Evolutionary conservation across 2,329 filamentous ascomycete genomes (phyloP).

Genomic region (Chaetomium olivaceum): DNA sequence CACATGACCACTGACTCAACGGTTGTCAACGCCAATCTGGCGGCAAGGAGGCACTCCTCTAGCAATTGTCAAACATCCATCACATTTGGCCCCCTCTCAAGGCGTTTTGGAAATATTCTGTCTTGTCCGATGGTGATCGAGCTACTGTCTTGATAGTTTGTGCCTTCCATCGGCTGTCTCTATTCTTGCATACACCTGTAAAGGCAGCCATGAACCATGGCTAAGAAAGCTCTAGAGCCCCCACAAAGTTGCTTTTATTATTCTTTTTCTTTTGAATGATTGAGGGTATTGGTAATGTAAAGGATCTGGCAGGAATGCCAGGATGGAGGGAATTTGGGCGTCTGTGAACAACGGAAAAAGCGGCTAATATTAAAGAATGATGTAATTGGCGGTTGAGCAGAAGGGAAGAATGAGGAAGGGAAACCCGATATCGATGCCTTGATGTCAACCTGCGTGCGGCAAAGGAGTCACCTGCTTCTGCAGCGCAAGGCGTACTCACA

Average conservation of each 20-base stretch:
- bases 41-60: not conserved
- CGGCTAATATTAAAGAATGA: not conserved
- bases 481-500: not conserved
- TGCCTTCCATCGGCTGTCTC: not conserved
- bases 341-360: not conserved
- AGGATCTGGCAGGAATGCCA: not conserved
- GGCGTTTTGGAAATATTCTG: not conserved
- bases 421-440: not conserved
- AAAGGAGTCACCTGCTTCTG: not conserved
- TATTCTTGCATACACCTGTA: not conserved
- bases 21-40: not conserved
- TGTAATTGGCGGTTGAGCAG: not conserved
- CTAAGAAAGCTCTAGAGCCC: not conserved
- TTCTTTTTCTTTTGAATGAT: not conserved
- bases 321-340: too few species aligned
- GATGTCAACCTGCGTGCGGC: constrained; percentile 3
- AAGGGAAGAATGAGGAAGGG: not conserved
- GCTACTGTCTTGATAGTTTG: not conserved
- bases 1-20: constrained; percentile 3
- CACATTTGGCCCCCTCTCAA: not conserved
- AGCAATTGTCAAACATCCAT: not conserved
- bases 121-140: not conserved
- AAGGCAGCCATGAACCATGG: not conserved
- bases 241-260: not conserved
- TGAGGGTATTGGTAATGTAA: not conserved